These are phyloP conservation scores for Mercurialis annua DNA, from an alignment of 345 rosid species.

Conservation along the genomic window DNA sequence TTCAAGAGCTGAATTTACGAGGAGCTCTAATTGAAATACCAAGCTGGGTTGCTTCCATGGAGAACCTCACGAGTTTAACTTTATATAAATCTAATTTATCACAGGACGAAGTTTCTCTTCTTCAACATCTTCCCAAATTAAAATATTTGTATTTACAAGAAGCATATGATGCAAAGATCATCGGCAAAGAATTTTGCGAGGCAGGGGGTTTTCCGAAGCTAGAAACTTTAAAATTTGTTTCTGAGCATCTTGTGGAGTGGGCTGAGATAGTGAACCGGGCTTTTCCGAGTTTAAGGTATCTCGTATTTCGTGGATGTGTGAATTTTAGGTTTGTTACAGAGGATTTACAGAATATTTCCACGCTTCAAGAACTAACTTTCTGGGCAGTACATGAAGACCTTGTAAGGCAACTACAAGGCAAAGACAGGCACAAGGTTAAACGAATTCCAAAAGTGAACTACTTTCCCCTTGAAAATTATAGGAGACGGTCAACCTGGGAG, in stretches of 20 bases:
- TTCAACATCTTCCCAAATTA: constrained; percentile 6
- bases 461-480: no score
- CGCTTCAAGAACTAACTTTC: background rate
- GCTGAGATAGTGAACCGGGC: background rate
- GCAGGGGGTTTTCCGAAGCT: constrained; percentile 9
- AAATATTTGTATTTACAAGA: background rate
- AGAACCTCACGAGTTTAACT: no score
- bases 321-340: background rate
- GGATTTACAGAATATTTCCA: constrained; percentile 7
- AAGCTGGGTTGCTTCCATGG: background rate
- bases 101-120: background rate
- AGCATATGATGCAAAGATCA: constrained; percentile 6
- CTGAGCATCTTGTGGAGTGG: constrained; percentile 5
- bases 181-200: constrained; percentile 14
- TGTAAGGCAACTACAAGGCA: background rate
- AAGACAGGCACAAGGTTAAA: constrained; percentile 7
- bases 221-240: background rate
- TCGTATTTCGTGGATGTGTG: background rate
- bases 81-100: background rate
- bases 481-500: no score
- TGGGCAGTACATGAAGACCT: background rate
- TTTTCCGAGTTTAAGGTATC: constrained; percentile 11
- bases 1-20: background rate
- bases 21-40: background rate
- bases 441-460: background rate